Conservation (phyloP, 106 monocot genomes). For the Gastrodia elata region DNA sequence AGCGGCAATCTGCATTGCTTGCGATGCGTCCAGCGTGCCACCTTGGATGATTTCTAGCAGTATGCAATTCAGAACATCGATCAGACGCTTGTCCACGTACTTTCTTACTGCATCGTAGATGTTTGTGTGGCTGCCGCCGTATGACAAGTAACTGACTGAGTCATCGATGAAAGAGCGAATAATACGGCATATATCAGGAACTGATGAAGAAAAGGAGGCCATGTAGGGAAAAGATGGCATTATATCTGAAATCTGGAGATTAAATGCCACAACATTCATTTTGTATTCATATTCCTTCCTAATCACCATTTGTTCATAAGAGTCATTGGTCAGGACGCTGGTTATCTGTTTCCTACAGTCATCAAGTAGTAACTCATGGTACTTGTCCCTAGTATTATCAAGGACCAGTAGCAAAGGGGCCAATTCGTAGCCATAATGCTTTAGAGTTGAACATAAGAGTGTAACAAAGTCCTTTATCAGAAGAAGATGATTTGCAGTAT, state of each 20-base stretch:
- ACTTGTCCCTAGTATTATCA: conserved; percentile 46
- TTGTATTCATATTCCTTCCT: conserved; percentile 63
- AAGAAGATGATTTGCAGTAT: conserved; percentile 48
- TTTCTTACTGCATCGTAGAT: conserved; percentile 48
- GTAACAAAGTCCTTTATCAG: conserved; percentile 59
- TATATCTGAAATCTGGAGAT: conserved; percentile 13
- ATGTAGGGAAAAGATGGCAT: conserved; percentile 34
- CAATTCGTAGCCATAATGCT: conserved; percentile 43
- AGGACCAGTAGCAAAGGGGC: conserved; percentile 43
- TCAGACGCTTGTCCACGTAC: conserved; percentile 49
- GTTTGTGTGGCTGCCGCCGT: conserved; percentile 39
- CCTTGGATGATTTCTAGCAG: conserved; percentile 32
- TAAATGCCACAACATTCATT: conserved; percentile 43
- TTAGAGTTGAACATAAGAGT: conserved; percentile 38
- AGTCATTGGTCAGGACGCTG: conserved; percentile 37
- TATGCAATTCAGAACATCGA: conserved; percentile 40
- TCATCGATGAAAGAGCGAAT: conserved; percentile 52
- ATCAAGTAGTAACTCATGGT: conserved; percentile 49
- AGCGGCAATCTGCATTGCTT: conserved; percentile 50
- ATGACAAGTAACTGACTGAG: conserved; percentile 61
- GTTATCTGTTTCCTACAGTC: conserved; percentile 40
- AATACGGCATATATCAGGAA: conserved; percentile 47
- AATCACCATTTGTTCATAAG: conserved; percentile 52
- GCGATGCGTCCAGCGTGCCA: conserved; percentile 21
- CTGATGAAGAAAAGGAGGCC: conserved; percentile 53